These are phyloP conservation scores for Canna indica DNA, from an alignment of 176 grass and related monocot species.

Conservation along the genomic window DNA sequence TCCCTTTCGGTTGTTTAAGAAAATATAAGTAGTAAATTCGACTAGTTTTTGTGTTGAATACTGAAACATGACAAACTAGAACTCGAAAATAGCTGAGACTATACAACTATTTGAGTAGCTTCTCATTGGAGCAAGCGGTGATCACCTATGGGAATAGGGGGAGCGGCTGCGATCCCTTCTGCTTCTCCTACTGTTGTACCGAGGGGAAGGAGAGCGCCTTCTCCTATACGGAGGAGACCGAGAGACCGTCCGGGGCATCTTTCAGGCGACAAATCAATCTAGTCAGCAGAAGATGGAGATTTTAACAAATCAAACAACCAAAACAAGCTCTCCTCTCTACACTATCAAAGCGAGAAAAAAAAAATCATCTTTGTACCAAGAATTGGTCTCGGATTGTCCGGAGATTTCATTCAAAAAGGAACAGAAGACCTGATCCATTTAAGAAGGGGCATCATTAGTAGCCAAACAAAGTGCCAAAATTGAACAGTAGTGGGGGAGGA, in stretches of 20 bases:
- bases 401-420: not conserved
- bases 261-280: conserved; percentile 17
- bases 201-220: conserved; percentile 65
- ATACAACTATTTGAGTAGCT: not conserved
- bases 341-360: not conserved
- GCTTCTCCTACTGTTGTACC: conserved; percentile 39
- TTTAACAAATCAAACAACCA: not conserved
- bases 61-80: not conserved
- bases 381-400: not conserved
- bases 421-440: too few relatives aligned
- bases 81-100: not conserved
- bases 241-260: conserved; percentile 65
- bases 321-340: not conserved
- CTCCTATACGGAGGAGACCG: conserved; percentile 54
- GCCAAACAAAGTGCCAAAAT: too few relatives aligned
- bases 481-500: not conserved
- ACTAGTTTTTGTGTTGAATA: not conserved
- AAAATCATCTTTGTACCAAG: not conserved
- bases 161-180: conserved; percentile 77
- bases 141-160: conserved; percentile 96
- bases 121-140: conserved; percentile 13
- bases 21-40: not conserved
- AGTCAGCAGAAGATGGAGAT: not conserved
- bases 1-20: not conserved
- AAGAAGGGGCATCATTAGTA: too few relatives aligned